phyloP scores from a whole-genome alignment of 2,329 filamentous ascomycete genomes.

The Lecanosticta acicola region DNA sequence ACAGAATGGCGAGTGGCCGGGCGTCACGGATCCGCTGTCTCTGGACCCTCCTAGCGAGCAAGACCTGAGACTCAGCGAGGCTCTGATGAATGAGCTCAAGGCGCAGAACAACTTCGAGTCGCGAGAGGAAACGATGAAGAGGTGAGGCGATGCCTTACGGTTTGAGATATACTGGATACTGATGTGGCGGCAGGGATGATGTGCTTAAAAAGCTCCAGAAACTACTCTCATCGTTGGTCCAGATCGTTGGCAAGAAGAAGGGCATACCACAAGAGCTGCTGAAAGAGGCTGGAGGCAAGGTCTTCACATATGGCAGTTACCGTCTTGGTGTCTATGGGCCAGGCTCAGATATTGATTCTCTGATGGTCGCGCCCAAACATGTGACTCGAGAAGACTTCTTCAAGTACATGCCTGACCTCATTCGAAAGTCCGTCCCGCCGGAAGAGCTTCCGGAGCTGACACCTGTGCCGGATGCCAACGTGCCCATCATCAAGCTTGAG shows the following conservation, averaged over 20 bases:
- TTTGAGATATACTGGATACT: constrained; percentile 7
- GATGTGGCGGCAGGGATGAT: constrained; percentile 49
- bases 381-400: constrained; percentile 90
- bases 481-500: constrained; percentile 96
- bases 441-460: constrained; percentile 81
- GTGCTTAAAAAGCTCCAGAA: constrained; percentile 72
- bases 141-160: constrained; percentile 44
- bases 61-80: constrained; percentile 71
- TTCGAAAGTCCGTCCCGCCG: constrained; percentile 67
- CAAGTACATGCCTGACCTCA: constrained; percentile 72
- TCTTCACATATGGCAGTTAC: constrained; percentile 96
- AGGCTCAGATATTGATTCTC: constrained; percentile 94
- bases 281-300: constrained; percentile 79
- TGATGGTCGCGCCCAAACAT: constrained; percentile 86
- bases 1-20: constrained; percentile 14
- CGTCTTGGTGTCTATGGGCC: constrained; percentile 90
- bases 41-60: constrained; percentile 65
- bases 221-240: constrained; percentile 82
- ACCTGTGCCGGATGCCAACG: constrained; percentile 81
- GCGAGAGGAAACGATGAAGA: constrained; percentile 72
- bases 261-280: constrained; percentile 69
- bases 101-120: constrained; percentile 88
- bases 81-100: constrained; percentile 77
- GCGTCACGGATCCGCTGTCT: constrained; percentile 59
- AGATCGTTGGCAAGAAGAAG: constrained; percentile 68